Evolutionary conservation across 768 basidiomycete genomes (phyloP).

Genomic region (Lentinula sp.): DNA sequence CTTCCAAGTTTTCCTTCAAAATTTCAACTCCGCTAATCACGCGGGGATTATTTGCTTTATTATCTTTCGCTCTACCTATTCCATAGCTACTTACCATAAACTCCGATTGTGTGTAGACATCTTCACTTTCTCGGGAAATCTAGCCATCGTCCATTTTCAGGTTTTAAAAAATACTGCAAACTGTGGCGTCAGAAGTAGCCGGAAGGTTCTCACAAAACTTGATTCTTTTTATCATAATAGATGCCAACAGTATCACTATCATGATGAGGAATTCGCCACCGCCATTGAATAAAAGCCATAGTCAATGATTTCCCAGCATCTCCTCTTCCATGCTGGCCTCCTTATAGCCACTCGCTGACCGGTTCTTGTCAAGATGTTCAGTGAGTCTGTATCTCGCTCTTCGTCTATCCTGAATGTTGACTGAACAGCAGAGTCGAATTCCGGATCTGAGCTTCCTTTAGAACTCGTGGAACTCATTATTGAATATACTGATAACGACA

Average conservation of each 20-base stretch:
- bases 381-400: not conserved
- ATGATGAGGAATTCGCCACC: not conserved
- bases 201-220: not conserved
- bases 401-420: not conserved
- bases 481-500: not conserved
- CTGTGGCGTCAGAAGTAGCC: not conserved
- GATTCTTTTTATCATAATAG: not conserved
- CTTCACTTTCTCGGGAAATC: too few relatives aligned
- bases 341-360: not conserved
- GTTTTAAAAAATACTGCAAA: too few relatives aligned
- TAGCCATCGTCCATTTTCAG: too few relatives aligned
- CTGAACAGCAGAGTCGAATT: not conserved
- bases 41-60: too few relatives aligned
- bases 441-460: not conserved
- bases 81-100: too few relatives aligned
- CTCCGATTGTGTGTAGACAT: too few relatives aligned
- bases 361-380: not conserved
- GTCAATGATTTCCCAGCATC: not conserved
- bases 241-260: conserved; percentile 3
- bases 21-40: too few relatives aligned
- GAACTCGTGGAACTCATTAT: conserved; percentile 5
- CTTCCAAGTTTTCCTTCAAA: too few relatives aligned
- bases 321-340: not conserved
- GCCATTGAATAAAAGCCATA: not conserved
- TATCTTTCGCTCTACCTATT: too few relatives aligned